Evolutionary conservation across 2,329 filamentous ascomycete genomes (phyloP).

Genomic region (Ceratocystis smalleyi): DNA sequence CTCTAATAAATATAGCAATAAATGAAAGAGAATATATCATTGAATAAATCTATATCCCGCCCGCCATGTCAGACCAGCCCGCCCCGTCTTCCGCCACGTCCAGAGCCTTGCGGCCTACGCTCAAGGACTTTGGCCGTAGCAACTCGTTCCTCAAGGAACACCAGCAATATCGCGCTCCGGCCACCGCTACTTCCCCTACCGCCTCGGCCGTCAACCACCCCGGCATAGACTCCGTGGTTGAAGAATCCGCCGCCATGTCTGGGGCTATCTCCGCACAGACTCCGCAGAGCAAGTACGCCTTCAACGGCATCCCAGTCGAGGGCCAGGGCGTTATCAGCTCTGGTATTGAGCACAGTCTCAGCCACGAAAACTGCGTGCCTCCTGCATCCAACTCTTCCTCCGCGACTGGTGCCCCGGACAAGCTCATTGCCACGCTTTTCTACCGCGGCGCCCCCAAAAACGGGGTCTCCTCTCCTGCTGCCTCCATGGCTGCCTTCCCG

Average conservation of each 20-base stretch:
- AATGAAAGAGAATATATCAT: background rate
- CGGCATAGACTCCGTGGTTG: constrained; percentile 50
- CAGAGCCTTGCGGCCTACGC: constrained; percentile 30
- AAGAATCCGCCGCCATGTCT: constrained; percentile 31
- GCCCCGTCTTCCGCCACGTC: constrained; percentile 4
- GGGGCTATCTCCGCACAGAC: constrained; percentile 24
- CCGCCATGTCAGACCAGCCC: constrained; percentile 5
- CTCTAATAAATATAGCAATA: background rate
- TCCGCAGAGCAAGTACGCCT: constrained; percentile 25
- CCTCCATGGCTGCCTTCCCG: constrained; percentile 41
- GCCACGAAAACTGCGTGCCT: constrained; percentile 47
- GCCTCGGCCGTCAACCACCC: constrained; percentile 39
- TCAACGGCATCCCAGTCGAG: constrained; percentile 46
- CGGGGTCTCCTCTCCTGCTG: constrained; percentile 38
- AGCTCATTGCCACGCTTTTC: constrained; percentile 47
- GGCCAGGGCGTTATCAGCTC: constrained; percentile 46
- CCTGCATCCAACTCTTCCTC: constrained; percentile 26
- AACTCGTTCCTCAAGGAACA: constrained; percentile 48
- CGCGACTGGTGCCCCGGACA: constrained; percentile 26
- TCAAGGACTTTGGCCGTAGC: constrained; percentile 37
- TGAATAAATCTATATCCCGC: background rate
- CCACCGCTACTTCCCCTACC: constrained; percentile 37
- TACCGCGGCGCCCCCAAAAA: constrained; percentile 34
- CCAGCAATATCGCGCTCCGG: constrained; percentile 45
- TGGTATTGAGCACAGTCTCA: constrained; percentile 45